Evolutionary conservation across 1,284 basidiomycete genomes (phyloP).

Genomic region (Laetiporus sulphureus): DNA sequence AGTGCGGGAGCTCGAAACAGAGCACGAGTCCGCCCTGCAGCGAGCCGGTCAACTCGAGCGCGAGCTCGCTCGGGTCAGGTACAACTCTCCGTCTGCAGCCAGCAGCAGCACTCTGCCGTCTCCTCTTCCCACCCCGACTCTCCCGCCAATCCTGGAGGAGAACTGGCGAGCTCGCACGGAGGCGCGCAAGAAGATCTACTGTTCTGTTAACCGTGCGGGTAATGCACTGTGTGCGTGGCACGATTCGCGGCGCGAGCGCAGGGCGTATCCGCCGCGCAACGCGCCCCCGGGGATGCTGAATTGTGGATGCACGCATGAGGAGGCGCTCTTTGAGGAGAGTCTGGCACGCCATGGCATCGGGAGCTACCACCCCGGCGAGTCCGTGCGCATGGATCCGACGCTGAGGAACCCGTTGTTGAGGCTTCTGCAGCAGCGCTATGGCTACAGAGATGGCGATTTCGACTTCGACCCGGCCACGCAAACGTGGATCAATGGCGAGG

Average conservation of each 20-base stretch:
- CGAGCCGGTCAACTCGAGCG: constrained; percentile 42
- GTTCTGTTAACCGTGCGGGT: constrained; percentile 76
- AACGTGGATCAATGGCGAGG: constrained; percentile 60
- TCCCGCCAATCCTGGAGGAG: constrained; percentile 43
- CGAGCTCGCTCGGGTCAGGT: constrained; percentile 30
- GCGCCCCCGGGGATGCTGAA: constrained; percentile 71
- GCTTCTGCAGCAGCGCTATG: constrained; percentile 62
- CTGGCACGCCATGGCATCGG: constrained; percentile 70
- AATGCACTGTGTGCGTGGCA: constrained; percentile 85
- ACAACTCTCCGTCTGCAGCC: constrained; percentile 14
- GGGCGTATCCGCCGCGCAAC: constrained; percentile 70
- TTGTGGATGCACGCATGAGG: constrained; percentile 75
- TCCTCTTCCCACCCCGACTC: constrained; percentile 32
- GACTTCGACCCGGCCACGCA: constrained; percentile 58
- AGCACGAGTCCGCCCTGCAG: constrained; percentile 37
- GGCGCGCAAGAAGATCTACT: constrained; percentile 61
- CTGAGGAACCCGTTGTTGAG: constrained; percentile 70
- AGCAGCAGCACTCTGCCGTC: constrained; percentile 26
- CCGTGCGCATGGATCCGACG: constrained; percentile 79
- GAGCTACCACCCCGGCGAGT: constrained; percentile 76
- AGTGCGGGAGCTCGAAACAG: constrained; percentile 40
- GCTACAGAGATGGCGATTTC: constrained; percentile 79
- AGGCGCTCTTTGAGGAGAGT: constrained; percentile 80
- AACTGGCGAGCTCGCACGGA: constrained; percentile 68
- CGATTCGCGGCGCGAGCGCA: constrained; percentile 74